Conservation (phyloP, 208 protist species). For the Trypanosomatidae sp. region DNA sequence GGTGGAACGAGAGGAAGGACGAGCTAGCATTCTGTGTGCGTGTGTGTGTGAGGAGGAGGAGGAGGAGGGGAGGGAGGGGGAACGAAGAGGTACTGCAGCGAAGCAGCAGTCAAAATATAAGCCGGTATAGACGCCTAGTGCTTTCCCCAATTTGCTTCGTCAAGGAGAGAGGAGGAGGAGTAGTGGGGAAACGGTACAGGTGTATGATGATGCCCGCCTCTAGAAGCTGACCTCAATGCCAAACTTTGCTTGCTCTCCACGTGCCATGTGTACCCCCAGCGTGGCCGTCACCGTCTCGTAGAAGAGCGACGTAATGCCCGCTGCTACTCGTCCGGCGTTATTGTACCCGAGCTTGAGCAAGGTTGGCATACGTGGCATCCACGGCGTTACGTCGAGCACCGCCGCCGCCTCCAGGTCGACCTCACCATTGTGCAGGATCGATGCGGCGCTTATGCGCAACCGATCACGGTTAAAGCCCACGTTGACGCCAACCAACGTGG, state of each 20-base stretch:
- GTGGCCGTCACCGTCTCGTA: constrained; percentile 52
- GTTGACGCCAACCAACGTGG: constrained; percentile 59
- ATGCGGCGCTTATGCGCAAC: constrained; percentile 67
- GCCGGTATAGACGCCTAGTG: neutral
- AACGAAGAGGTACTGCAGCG: neutral
- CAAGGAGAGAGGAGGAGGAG: neutral
- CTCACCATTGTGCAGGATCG: constrained; percentile 65
- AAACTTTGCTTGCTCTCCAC: constrained; percentile 53
- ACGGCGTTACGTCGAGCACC: constrained; percentile 58
- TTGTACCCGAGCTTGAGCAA: constrained; percentile 71
- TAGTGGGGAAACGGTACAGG: neutral
- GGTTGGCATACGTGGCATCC: constrained; percentile 54
- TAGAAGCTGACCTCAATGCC: constrained; percentile 72
- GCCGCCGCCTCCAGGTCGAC: constrained; percentile 64
- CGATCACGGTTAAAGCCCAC: constrained; percentile 45
- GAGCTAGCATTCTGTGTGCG: neutral
- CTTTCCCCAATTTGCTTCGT: neutral
- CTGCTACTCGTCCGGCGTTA: constrained; percentile 51
- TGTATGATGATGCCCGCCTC: neutral
- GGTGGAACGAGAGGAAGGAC: neutral
- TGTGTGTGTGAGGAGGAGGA: neutral
- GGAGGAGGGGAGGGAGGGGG: neutral
- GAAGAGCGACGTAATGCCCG: constrained; percentile 68
- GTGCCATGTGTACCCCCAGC: constrained; percentile 58
- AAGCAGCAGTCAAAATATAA: neutral